Conservation (phyloP, 1,284 basidiomycete species). For the Meripilus lineatus region DNA sequence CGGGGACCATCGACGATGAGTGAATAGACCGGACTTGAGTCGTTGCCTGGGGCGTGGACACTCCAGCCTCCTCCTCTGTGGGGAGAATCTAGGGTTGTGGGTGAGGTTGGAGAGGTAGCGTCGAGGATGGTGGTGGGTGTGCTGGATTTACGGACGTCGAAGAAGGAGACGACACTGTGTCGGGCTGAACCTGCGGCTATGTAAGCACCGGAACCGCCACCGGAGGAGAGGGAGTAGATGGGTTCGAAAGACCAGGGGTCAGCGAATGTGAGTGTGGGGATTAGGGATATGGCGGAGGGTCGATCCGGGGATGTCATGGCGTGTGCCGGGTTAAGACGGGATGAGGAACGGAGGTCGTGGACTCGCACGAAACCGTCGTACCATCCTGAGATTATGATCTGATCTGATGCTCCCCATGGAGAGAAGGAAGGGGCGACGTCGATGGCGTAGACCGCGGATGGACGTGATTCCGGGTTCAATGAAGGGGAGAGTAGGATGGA, state of each 20-base stretch:
- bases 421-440: slow-evolving; percentile 51
- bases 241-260: slow-evolving; percentile 68
- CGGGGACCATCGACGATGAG: slow-evolving; percentile 67
- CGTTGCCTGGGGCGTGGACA: slow-evolving; percentile 71
- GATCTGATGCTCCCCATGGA: slow-evolving; percentile 63
- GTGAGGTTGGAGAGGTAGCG: no score
- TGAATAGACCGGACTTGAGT: slow-evolving; percentile 68
- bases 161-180: slow-evolving; percentile 71
- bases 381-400: slow-evolving; percentile 75
- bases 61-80: no score
- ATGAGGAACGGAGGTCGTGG: slow-evolving; percentile 61
- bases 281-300: slow-evolving; percentile 28
- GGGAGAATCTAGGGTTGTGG: no score
- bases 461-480: slow-evolving; percentile 23
- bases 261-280: slow-evolving; percentile 51
- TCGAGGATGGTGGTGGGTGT: no score
- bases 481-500: slow-evolving; percentile 40
- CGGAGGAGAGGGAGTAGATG: slow-evolving; percentile 66
- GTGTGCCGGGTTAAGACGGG: slow-evolving; percentile 17
- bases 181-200: slow-evolving; percentile 70
- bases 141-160: slow-evolving; percentile 61
- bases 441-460: slow-evolving; percentile 67
- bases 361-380: slow-evolving; percentile 67
- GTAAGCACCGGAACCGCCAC: slow-evolving; percentile 59
- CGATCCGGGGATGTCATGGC: slow-evolving; percentile 12